phyloP scores from a whole-genome alignment of 2,329 filamentous ascomycete genomes.

The Talaromyces atroroseus region DNA sequence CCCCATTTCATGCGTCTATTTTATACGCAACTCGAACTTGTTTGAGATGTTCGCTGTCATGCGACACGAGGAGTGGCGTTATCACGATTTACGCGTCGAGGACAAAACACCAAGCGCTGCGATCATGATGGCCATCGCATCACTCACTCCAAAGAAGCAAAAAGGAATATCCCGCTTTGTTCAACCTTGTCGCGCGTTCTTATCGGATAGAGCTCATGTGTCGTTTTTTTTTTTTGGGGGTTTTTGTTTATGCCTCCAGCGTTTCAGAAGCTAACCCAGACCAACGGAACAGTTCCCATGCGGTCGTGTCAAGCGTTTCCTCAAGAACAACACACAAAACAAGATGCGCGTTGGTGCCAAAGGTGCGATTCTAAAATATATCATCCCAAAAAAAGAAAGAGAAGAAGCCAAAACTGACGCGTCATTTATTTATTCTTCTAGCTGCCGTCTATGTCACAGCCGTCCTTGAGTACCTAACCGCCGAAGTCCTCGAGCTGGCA shows the following conservation, averaged over 20 bases:
- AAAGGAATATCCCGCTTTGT: background rate
- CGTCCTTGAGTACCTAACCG: slow-evolving; percentile 95
- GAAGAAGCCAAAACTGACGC: background rate
- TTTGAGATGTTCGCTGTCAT: background rate
- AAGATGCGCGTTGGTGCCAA: slow-evolving; percentile 99
- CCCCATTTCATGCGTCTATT: background rate
- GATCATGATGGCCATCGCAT: background rate
- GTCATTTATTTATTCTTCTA: slow-evolving; percentile 20
- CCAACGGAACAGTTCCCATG: slow-evolving; percentile 80
- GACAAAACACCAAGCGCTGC: background rate
- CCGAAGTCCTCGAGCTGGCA: slow-evolving; percentile 94
- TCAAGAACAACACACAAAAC: slow-evolving; percentile 98
- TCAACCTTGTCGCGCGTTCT: background rate
- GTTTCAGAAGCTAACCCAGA: background rate
- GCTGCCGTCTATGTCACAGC: slow-evolving; percentile 97
- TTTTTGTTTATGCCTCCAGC: background rate
- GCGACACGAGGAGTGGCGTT: slow-evolving; percentile 1
- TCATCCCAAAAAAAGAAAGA: background rate
- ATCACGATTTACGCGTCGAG: slow-evolving; percentile 3
- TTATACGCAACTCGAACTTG: background rate
- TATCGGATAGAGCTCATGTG: background rate
- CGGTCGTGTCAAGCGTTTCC: slow-evolving; percentile 99
- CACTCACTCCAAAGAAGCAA: background rate
- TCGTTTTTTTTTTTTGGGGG: background rate
- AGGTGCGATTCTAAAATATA: slow-evolving; percentile 36